These are phyloP conservation scores for Plasmodium fragile DNA, from an alignment of 169 alveolate species.

Conservation along the genomic window DNA sequence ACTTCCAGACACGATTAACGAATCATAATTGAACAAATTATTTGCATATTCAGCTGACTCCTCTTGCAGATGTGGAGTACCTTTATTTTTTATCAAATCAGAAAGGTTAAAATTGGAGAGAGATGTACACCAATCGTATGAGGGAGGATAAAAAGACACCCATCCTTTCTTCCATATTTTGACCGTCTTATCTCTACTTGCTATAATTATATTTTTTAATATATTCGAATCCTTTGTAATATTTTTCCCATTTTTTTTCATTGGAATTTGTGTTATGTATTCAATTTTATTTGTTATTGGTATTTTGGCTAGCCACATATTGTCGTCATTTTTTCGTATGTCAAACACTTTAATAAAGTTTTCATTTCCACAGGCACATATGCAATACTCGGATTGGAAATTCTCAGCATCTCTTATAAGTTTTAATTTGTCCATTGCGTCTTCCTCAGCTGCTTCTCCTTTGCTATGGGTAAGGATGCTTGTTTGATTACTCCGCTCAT, in stretches of 20 bases:
- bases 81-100: constrained; percentile 36
- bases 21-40: constrained; percentile 23
- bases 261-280: constrained; percentile 48
- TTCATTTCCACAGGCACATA: constrained; percentile 71
- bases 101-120: constrained; percentile 27
- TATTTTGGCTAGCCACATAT: constrained; percentile 59
- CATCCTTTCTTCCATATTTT: constrained; percentile 70
- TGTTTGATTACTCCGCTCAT: background rate
- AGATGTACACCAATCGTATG: constrained; percentile 63
- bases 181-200: constrained; percentile 63
- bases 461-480: background rate
- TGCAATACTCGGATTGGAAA: constrained; percentile 55
- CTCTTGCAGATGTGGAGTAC: background rate
- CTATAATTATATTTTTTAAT: constrained; percentile 54
- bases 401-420: constrained; percentile 18
- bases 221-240: constrained; percentile 40
- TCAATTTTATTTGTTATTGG: constrained; percentile 61
- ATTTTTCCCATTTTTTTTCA: constrained; percentile 28
- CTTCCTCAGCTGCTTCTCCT: background rate
- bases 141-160: constrained; percentile 70
- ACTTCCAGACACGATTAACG: constrained; percentile 62
- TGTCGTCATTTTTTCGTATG: constrained; percentile 51
- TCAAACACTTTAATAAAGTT: constrained; percentile 69
- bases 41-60: constrained; percentile 4
- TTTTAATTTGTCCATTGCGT: constrained; percentile 27